Evolutionary conservation across 345 rosid genomes (phyloP).

Genomic region (Streptanthus diversifolius): DNA sequence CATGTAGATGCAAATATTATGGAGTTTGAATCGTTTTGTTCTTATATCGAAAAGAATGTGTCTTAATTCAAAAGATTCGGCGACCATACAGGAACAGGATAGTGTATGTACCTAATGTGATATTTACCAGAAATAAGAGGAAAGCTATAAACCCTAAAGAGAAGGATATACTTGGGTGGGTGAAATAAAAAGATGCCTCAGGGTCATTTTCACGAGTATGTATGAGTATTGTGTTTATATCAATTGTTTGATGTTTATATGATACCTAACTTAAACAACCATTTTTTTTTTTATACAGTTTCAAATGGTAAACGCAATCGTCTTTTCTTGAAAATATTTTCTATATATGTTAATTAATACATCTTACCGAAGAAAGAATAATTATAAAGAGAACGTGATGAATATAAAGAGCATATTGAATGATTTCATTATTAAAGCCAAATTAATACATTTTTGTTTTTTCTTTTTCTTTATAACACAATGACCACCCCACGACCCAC

Average conservation of each 20-base stretch:
- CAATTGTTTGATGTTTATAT: background rate
- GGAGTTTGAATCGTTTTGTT: background rate
- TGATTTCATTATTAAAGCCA: background rate
- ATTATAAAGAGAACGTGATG: background rate
- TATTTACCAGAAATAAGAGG: background rate
- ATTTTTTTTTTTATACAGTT: background rate
- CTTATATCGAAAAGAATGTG: background rate
- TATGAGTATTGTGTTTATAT: background rate
- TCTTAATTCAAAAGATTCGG: constrained; percentile 3
- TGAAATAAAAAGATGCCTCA: background rate
- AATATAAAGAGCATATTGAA: background rate
- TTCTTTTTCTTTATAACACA: background rate
- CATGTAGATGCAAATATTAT: no score
- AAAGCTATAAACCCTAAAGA: constrained; percentile 1
- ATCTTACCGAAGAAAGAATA: background rate
- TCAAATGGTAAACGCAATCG: background rate
- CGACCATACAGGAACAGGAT: background rate
- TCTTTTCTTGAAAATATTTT: background rate
- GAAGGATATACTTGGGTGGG: background rate
- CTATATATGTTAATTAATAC: background rate
- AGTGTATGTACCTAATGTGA: constrained; percentile 1
- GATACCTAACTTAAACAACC: constrained; percentile 6
- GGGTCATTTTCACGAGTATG: background rate
- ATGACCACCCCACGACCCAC: background rate
- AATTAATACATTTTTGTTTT: background rate